Conservation (phyloP, 2,329 filamentous ascomycete genomes). For the Sclerotinia glacialis region DNA sequence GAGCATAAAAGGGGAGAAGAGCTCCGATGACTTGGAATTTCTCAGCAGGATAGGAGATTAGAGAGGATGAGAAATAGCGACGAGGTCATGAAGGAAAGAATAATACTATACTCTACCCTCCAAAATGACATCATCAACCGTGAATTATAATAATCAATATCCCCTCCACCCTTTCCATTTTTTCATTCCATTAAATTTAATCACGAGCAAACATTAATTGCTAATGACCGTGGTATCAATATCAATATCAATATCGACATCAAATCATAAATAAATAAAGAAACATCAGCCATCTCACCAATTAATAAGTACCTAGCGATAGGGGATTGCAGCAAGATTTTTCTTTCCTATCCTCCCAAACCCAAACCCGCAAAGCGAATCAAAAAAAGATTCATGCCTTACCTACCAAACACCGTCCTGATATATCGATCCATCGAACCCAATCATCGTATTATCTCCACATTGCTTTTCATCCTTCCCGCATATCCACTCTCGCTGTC, state of each 20-base stretch:
- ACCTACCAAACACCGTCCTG: neutral
- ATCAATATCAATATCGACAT: constrained; percentile 7
- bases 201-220: neutral
- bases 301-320: neutral
- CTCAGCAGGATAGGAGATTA: neutral
- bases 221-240: constrained; percentile 14
- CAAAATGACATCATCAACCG: too few species aligned
- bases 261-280: neutral
- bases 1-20: accelerated
- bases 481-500: constrained; percentile 23
- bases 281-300: neutral
- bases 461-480: constrained; percentile 9
- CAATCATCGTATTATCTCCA: neutral
- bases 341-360: neutral
- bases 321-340: neutral
- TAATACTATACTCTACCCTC: neutral
- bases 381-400: neutral
- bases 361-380: neutral
- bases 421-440: neutral
- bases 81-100: too few species aligned
- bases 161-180: too few species aligned
- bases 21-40: neutral
- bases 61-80: neutral
- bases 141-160: neutral
- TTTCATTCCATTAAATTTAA: neutral